phyloP scores from a whole-genome alignment of 768 basidiomycete species.

The Wakefieldia striispora region DNA sequence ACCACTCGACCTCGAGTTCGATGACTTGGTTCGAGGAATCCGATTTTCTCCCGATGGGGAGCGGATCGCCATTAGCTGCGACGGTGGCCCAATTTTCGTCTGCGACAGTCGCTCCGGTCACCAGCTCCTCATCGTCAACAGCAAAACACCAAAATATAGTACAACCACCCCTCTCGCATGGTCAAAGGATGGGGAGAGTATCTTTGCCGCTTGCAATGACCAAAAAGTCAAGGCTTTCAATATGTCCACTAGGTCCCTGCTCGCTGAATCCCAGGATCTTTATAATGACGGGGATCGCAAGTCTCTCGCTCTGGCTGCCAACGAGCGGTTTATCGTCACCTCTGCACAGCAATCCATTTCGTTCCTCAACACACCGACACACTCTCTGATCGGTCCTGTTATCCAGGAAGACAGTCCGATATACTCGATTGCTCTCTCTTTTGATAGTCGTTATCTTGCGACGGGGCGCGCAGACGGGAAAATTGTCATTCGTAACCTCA shows the following conservation, averaged over 20 bases:
- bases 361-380: background rate
- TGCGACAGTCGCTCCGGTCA: background rate
- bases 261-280: too few species aligned
- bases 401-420: background rate
- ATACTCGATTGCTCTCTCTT: background rate
- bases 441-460: too few species aligned
- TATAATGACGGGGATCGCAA: too few species aligned
- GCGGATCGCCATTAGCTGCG: background rate
- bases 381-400: background rate
- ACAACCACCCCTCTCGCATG: too few species aligned
- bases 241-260: too few species aligned
- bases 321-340: background rate
- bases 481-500: background rate
- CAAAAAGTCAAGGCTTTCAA: too few species aligned
- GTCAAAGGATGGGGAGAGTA: too few species aligned
- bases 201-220: too few species aligned
- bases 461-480: background rate
- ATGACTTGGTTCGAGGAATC: background rate
- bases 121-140: background rate
- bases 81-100: background rate
- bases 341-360: background rate
- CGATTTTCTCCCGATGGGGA: background rate
- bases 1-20: conserved; percentile 2
- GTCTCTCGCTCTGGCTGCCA: too few species aligned
- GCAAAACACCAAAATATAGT: too few species aligned